phyloP scores from a whole-genome alignment of 306 rosid genomes.

The Leucaena leucocephala region DNA sequence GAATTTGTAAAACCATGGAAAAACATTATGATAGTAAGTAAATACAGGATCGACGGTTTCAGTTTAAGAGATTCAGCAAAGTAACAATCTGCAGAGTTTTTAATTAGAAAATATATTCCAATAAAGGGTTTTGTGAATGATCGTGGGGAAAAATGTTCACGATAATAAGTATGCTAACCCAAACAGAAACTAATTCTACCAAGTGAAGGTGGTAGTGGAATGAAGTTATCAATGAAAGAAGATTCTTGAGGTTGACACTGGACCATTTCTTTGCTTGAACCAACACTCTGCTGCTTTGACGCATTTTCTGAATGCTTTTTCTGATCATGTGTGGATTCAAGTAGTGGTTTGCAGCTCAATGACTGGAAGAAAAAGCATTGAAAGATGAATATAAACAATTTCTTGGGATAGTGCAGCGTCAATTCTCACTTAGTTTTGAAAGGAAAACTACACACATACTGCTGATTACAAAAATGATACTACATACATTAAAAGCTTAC shows the following conservation, averaged over 20 bases:
- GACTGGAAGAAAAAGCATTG: conserved; percentile 50
- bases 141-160: not conserved
- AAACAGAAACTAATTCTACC: conserved; percentile 55
- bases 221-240: conserved; percentile 49
- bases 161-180: conserved; percentile 17
- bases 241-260: conserved; percentile 46
- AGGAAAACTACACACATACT: conserved; percentile 18
- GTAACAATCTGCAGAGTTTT: not conserved
- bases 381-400: conserved; percentile 26
- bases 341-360: conserved; percentile 46
- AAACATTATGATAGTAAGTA: conserved; percentile 17
- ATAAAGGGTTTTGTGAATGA: conserved; percentile 8
- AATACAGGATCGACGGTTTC: conserved; percentile 19
- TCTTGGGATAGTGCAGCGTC: not conserved
- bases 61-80: conserved; percentile 16
- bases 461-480: conserved; percentile 25
- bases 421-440: conserved; percentile 14
- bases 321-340: conserved; percentile 45
- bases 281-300: conserved; percentile 40
- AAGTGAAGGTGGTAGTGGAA: conserved; percentile 80
- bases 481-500: not conserved
- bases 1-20: not conserved
- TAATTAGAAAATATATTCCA: not conserved
- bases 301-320: conserved; percentile 35
- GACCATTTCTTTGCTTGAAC: conserved; percentile 39